phyloP scores from a whole-genome alignment of 2,329 filamentous ascomycete species.

The Alternaria novae-zelandiae region DNA sequence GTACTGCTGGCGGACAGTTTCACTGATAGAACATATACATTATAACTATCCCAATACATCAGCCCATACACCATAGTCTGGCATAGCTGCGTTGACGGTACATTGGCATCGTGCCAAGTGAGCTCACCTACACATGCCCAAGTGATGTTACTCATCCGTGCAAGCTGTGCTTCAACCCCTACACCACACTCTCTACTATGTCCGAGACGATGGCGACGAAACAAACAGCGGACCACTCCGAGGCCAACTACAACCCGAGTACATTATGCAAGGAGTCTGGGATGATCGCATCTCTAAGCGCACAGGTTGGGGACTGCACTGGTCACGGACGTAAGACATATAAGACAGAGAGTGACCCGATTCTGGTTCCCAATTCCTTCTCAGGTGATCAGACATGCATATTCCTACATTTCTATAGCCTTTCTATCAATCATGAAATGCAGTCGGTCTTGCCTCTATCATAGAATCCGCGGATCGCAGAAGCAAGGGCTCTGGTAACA shows the following conservation, averaged over 20 bases:
- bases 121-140: not conserved
- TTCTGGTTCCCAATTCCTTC: not conserved
- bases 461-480: not conserved
- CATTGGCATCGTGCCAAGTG: not conserved
- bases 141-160: not conserved
- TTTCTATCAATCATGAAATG: not conserved
- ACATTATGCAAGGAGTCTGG: not conserved
- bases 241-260: not conserved
- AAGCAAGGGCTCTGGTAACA: not conserved
- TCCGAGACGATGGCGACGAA: not conserved
- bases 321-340: not conserved
- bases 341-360: not conserved
- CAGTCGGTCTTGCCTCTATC: not conserved
- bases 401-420: not conserved
- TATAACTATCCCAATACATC: not conserved
- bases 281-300: not conserved
- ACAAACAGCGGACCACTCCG: not conserved
- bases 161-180: not conserved
- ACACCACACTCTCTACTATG: not conserved
- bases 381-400: not conserved
- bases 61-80: not conserved
- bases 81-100: not conserved
- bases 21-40: not conserved
- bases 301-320: not conserved
- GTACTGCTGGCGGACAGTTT: not conserved